Conservation (phyloP, 768 basidiomycete genomes). For the Tylopilus cervinicoccineus region DNA sequence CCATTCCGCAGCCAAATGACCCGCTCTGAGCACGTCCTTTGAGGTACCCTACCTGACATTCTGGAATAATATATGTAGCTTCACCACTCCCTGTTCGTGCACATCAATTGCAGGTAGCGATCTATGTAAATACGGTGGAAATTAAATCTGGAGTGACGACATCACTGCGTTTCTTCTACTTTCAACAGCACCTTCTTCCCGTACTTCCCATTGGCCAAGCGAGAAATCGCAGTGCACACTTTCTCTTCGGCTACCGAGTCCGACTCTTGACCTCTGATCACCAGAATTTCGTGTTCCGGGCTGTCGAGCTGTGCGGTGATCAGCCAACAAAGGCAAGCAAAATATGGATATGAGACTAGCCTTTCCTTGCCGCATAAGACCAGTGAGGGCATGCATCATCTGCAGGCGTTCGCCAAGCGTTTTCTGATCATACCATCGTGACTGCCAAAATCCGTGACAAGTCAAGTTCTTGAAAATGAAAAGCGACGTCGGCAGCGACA, state of each 20-base stretch:
- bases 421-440: conserved; percentile 58
- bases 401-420: conserved; percentile 44
- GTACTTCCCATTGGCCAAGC: conserved; percentile 34
- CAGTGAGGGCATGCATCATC: conserved; percentile 48
- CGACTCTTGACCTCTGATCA: conserved; percentile 38
- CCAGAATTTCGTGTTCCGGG: conserved; percentile 67
- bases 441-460: conserved; percentile 77
- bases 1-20: conserved; percentile 27
- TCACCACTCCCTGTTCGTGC: not conserved
- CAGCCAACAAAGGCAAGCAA: conserved; percentile 2
- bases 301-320: conserved; percentile 50
- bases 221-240: conserved; percentile 34
- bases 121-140: too few species aligned
- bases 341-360: conserved; percentile 28
- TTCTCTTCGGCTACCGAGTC: conserved; percentile 35
- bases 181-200: conserved; percentile 49
- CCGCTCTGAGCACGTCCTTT: not conserved
- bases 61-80: not conserved
- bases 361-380: conserved; percentile 52
- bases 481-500: conserved; percentile 70
- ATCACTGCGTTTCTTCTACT: conserved; percentile 29
- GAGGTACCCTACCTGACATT: not conserved
- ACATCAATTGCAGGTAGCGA: not conserved
- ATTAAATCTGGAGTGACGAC: not conserved
- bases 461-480: conserved; percentile 86